Percentiles rank a stretch among this genome's conserved stretches.
Conservation (phyloP, 1,284 basidiomycete genomes). For the Afroboletus lepidellus region DNA sequence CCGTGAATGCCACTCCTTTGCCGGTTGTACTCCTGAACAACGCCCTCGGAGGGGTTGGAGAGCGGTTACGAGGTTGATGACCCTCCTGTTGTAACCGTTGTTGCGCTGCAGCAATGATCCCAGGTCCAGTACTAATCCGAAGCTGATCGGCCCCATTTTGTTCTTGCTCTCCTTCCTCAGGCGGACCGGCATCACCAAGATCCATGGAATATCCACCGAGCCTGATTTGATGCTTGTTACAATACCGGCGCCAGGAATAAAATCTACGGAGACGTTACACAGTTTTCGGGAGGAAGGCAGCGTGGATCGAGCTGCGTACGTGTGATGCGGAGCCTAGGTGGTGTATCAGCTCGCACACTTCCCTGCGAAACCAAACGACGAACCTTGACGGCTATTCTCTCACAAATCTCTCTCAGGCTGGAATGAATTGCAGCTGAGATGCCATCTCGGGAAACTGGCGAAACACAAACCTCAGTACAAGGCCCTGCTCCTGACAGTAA, state of each 20-base stretch:
- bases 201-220: constrained; percentile 79
- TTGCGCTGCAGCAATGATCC: constrained; percentile 45
- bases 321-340: constrained; percentile 76
- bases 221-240: constrained; percentile 83
- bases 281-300: background rate
- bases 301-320: constrained; percentile 44
- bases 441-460: background rate
- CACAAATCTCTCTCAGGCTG: constrained; percentile 78
- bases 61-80: constrained; percentile 49
- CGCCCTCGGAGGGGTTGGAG: constrained; percentile 74
- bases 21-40: constrained; percentile 79
- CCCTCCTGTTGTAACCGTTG: constrained; percentile 42
- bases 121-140: constrained; percentile 39
- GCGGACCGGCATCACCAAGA: constrained; percentile 45
- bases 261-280: constrained; percentile 48
- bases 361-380: constrained; percentile 6
- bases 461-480: constrained; percentile 62
- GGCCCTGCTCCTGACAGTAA: constrained; percentile 79
- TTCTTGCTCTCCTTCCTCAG: constrained; percentile 40
- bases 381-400: constrained; percentile 77
- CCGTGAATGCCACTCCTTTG: constrained; percentile 81
- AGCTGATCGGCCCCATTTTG: constrained; percentile 39
- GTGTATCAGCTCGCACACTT: constrained; percentile 3
- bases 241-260: constrained; percentile 83
- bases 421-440: background rate